phyloP scores from a whole-genome alignment of 805 yeast genomes.

The Saccharomyces eubayanus region DNA sequence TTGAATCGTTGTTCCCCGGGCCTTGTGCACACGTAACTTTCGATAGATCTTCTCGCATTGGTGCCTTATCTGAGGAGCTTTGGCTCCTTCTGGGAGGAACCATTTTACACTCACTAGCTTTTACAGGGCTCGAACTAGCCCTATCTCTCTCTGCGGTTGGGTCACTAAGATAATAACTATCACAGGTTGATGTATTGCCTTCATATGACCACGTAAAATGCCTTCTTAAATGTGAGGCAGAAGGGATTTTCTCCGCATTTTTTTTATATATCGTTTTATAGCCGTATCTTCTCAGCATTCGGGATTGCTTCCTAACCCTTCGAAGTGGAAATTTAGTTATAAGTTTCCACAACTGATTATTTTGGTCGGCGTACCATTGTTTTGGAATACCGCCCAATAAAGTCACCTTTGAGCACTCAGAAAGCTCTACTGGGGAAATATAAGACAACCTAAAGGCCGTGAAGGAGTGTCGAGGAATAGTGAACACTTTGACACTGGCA shows the following conservation, averaged over 20 bases:
- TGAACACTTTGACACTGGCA: conserved; percentile 2
- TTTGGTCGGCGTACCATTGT: conserved; percentile 38
- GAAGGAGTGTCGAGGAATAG: conserved; percentile 46
- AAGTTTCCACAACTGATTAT: conserved; percentile 6
- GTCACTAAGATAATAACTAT: background rate
- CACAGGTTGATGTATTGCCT: background rate
- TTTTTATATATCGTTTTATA: conserved; percentile 8
- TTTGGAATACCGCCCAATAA: conserved; percentile 54
- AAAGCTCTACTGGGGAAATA: conserved; percentile 41
- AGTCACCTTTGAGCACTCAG: conserved; percentile 37
- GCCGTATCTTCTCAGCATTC: conserved; percentile 5
- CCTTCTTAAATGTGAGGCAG: background rate
- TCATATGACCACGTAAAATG: background rate
- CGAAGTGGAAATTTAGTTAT: conserved; percentile 3
- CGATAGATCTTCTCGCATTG: background rate
- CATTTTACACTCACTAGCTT: background rate
- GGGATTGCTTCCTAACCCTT: conserved; percentile 5
- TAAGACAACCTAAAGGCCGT: conserved; percentile 54
- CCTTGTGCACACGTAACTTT: background rate
- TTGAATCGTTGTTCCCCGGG: background rate
- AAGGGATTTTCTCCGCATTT: background rate
- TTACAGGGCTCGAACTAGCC: background rate
- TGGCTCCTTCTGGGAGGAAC: background rate
- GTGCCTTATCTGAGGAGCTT: background rate
- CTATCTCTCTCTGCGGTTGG: background rate